Conservation (phyloP, 1,284 basidiomycete genomes). For the Fomes fomentarius region DNA sequence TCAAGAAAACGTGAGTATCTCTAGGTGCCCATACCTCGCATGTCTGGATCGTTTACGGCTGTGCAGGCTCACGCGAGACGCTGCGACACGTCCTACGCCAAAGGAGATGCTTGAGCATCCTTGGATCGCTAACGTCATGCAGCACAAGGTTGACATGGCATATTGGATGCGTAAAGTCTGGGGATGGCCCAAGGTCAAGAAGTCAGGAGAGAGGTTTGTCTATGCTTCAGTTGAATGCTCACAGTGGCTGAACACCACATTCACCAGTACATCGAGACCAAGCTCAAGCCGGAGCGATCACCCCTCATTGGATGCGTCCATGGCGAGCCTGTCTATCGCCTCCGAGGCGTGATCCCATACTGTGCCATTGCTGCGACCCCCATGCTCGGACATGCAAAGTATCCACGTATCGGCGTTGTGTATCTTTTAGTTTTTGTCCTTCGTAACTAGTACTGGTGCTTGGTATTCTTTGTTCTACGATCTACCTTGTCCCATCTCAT, state of each 20-base stretch:
- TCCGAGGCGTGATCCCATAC: slow-evolving; percentile 21
- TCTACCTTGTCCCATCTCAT: neutral
- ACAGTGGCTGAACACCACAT: neutral
- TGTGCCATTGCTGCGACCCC: too few species aligned
- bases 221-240: too few species aligned
- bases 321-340: slow-evolving; percentile 27
- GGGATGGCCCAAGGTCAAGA: slow-evolving; percentile 70
- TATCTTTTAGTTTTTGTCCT: slow-evolving; percentile 2
- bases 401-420: slow-evolving; percentile 7
- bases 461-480: neutral
- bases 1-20: slow-evolving; percentile 77
- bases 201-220: slow-evolving; percentile 41
- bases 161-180: slow-evolving; percentile 91
- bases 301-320: slow-evolving; percentile 29
- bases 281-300: slow-evolving; percentile 43
- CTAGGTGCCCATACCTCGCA: neutral
- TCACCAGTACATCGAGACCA: slow-evolving; percentile 39
- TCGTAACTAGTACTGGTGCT: neutral
- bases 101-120: slow-evolving; percentile 86
- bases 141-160: slow-evolving; percentile 85
- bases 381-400: slow-evolving; percentile 19
- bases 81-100: slow-evolving; percentile 75
- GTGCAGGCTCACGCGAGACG: slow-evolving; percentile 37
- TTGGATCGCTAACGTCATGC: slow-evolving; percentile 83
- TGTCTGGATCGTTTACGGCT: neutral